Conservation (phyloP, 1,284 basidiomycete species). For the Termitomyces sp. region DNA sequence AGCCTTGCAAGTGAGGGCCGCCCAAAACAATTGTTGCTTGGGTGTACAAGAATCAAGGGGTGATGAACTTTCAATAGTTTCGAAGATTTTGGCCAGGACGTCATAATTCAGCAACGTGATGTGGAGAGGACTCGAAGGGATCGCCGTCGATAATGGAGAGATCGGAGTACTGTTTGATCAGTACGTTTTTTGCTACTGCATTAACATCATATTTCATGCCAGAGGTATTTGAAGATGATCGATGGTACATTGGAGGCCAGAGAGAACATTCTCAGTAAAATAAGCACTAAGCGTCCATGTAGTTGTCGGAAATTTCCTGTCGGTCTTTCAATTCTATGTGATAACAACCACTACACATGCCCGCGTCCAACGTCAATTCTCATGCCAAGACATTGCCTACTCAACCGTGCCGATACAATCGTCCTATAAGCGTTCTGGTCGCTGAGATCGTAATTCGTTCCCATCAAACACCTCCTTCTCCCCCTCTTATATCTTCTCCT, state of each 20-base stretch:
- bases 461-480: too few relatives aligned
- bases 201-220: neutral
- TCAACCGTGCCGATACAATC: too few relatives aligned
- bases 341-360: too few relatives aligned
- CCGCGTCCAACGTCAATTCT: too few relatives aligned
- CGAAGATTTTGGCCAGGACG: neutral
- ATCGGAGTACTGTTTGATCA: neutral
- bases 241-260: neutral
- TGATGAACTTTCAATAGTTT: neutral
- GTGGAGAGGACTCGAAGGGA: neutral
- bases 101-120: neutral
- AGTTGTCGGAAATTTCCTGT: too few relatives aligned
- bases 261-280: neutral
- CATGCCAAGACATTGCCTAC: too few relatives aligned
- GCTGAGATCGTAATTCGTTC: too few relatives aligned
- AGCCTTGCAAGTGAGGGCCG: slow-evolving; percentile 13
- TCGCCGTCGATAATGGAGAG: neutral
- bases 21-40: neutral
- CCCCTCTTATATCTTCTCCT: too few relatives aligned
- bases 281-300: neutral
- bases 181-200: neutral
- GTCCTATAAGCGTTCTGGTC: too few relatives aligned
- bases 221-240: neutral
- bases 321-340: too few relatives aligned
- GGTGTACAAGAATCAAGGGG: neutral